Base-by-base conservation (phyloP, 2,329 filamentous ascomycete genomes). In the Teratosphaeria epicoccoides region DNA sequence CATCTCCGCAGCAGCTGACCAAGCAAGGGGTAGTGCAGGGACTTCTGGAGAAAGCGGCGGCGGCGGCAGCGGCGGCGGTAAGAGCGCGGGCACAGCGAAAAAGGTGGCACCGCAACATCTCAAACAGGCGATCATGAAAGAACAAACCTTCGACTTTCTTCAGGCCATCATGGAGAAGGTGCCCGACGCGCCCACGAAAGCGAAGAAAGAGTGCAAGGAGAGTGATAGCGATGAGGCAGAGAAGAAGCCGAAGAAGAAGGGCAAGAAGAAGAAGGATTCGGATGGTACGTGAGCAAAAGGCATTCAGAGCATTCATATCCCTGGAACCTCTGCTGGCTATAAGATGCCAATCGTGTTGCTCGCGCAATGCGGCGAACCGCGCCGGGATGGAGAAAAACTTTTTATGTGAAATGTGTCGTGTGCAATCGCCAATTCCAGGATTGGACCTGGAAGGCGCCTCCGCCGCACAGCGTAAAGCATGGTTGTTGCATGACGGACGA, bases 91-190 rank as follows among this genome's bases (percentile, higher is more conserved):
- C 23, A 17, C 33, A 3, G 90, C 88, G 0, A 96, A 95, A 72
- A 82, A 90, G 58, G 87, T 98, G 59, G 89, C 88, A 14, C 88
- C 90, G 1, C 78, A 84, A 52, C 95, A 97, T 78, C 78, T 98
- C 59, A 97, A 97, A 73, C 82, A 87, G 57, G 91, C 93, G 10
- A 84, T 98, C 40, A 81, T 86, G 67, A 84, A 83, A 24, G 88
- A 95, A 65, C 88, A 93, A 58, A 88, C 95, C 66, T 91, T 95
- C 73, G 93, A 98, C 71, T 98, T 97, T 62, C 72, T 98, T 55
- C 78, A 82, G 54, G 90, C 97, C 49, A 96, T 96, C 61, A 90
- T 95, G 49, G 79, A 83, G 61, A 91, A 91, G 66, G 84, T 96
- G 0, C 85, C 81, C 2, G 84, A 87, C 59, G 77, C 79, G 53